A percentile compares a stretch with the other conserved stretches of the same genome.
Evolutionary conservation across 495 filamentous ascomycete species (phyloP).

Genomic region (Chaetomidium leptoderma): DNA sequence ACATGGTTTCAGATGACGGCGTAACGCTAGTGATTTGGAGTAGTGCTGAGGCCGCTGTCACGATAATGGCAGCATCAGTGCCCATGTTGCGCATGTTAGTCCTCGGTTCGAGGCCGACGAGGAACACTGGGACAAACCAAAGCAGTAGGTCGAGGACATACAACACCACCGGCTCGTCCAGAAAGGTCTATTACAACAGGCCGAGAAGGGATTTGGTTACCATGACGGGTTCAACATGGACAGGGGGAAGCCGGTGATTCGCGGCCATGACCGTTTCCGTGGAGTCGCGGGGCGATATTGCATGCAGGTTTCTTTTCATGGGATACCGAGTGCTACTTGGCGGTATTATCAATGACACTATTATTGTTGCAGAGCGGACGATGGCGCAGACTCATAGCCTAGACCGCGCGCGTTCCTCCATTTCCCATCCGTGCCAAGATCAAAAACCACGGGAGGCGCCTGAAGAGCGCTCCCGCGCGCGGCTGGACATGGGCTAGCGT

Average conservation of each 20-base stretch:
- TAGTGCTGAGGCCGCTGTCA: constrained; percentile 32
- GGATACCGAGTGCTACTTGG: too few relatives aligned
- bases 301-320: too few relatives aligned
- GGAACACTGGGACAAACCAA: neutral
- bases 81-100: constrained; percentile 33
- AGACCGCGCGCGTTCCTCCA: too few relatives aligned
- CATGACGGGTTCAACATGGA: constrained; percentile 28
- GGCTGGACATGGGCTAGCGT: neutral
- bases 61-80: constrained; percentile 35
- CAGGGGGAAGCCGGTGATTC: neutral
- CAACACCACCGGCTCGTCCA: constrained; percentile 20
- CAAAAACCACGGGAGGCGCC: neutral
- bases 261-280: too few relatives aligned
- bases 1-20: neutral
- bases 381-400: too few relatives aligned
- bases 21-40: constrained; percentile 29
- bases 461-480: neutral
- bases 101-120: constrained; percentile 13
- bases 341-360: too few relatives aligned
- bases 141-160: constrained; percentile 10
- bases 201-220: constrained; percentile 27
- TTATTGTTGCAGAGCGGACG: too few relatives aligned
- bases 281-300: too few relatives aligned
- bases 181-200: constrained; percentile 25
- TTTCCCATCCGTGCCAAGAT: constrained; percentile 1